Evolutionary conservation across 768 basidiomycete genomes (phyloP), one percentile per base, ranked within the genome.

Genomic region (Hygrocybe punicea): DNA sequence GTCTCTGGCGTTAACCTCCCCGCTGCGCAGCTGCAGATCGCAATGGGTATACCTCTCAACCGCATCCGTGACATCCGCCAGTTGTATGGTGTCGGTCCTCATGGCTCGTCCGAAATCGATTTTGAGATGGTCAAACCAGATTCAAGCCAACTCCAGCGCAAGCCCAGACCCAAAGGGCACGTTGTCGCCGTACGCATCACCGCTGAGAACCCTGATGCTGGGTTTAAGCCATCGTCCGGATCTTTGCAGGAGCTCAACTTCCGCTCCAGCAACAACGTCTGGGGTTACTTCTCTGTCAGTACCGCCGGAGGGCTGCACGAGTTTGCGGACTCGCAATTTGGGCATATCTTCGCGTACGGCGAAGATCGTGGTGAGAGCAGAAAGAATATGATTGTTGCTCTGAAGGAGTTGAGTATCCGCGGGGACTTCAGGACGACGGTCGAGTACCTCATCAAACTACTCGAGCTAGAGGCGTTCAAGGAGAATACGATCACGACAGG

Each of bases 181-280:
- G 97, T 98, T 62, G 91, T 99, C 63, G 97, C 97, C 40, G 97
- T 98, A 63, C 95, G 97, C 67, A 98, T 99, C 71, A 99, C 97
- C 6, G 96, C 95, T 33, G 97, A 99, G 76, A 99, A 99, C 72
- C 97, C 97, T 23, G 97, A 99, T 67, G 97, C 97, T 9, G 97
- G 97, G 4, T 99, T 99, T 82, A 99, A 99, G 74, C 97, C 97
- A 1, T 98, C 97, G 2, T 95, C 93, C 2, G 97, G 97, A 61
- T 89, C 91, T 37, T 79, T 99, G 14, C 97, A 98, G 71, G 97
- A 98, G 69, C 91, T 99, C 63, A 99, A 98, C 74, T 99, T 99
- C 87, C 88, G 97, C 57, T 98, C 95, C 24, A 97, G 91, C 73
- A 98, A 93, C 45, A 99, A 99, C 60, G 97, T 99, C 45, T 99